Percentiles rank a stretch among this genome's conserved stretches.
Conservation (phyloP, 1,139 yeast genomes). For the Yamadazyma aaseri region DNA sequence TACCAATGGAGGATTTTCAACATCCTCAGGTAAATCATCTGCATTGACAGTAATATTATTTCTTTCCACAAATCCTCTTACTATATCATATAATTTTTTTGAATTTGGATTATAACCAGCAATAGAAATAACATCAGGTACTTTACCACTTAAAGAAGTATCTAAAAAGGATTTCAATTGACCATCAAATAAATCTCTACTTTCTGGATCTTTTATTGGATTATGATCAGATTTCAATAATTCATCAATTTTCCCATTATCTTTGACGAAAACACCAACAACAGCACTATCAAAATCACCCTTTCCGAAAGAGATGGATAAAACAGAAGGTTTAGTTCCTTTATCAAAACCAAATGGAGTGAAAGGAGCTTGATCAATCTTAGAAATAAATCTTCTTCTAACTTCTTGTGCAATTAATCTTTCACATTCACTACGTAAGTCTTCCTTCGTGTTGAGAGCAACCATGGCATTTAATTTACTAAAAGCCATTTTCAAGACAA, state of each 20-base stretch:
- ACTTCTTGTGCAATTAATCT: constrained; percentile 67
- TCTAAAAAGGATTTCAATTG: constrained; percentile 46
- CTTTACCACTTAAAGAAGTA: constrained; percentile 30
- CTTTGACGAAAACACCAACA: constrained; percentile 75
- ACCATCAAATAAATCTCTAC: constrained; percentile 55
- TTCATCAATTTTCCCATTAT: constrained; percentile 76
- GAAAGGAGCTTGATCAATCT: constrained; percentile 90
- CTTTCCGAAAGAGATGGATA: constrained; percentile 82
- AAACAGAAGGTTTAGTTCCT: constrained; percentile 82
- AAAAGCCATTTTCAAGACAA: constrained; percentile 65
- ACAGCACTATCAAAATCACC: constrained; percentile 87
- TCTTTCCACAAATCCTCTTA: constrained; percentile 56
- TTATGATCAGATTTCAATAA: constrained; percentile 75
- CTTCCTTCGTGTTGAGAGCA: constrained; percentile 78
- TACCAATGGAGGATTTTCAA: constrained; percentile 42
- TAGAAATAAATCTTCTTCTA: constrained; percentile 64
- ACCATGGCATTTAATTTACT: constrained; percentile 67
- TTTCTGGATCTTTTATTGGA: constrained; percentile 59
- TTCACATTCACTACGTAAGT: constrained; percentile 74
- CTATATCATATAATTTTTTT: constrained; percentile 56
- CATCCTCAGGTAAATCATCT: constrained; percentile 39
- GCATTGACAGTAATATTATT: constrained; percentile 57
- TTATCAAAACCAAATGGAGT: constrained; percentile 73
- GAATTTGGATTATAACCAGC: constrained; percentile 84
- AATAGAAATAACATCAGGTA: constrained; percentile 87